Evolutionary conservation across 257 asterid species (phyloP).

Genomic region (Echium plantagineum): DNA sequence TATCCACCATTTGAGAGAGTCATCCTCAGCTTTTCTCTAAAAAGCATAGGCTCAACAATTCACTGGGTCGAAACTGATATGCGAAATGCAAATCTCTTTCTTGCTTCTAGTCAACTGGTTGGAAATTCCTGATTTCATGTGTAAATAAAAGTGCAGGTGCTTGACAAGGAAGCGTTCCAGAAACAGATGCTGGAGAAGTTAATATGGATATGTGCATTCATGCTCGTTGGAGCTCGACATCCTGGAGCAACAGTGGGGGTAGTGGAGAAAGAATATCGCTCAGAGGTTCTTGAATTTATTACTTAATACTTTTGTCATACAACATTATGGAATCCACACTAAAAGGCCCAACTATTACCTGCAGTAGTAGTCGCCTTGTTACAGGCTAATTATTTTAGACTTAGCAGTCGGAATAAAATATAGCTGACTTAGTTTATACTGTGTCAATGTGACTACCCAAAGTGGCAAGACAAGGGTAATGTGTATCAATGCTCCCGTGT

Average conservation of each 20-base stretch:
- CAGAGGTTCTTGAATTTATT: constrained; percentile 47
- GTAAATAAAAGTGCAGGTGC: constrained; percentile 43
- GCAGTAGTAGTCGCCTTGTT: too few species aligned
- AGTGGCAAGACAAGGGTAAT: too few species aligned
- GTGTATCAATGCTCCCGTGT: too few species aligned
- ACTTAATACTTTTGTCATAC: not conserved
- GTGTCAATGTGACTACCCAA: too few species aligned
- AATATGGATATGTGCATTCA: constrained; percentile 95
- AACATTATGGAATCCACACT: not conserved
- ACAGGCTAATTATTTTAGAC: not conserved
- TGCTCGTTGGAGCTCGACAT: constrained; percentile 99
- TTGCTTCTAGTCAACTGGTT: not conserved
- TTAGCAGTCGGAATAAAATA: not conserved
- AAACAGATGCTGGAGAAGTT: constrained; percentile 98
- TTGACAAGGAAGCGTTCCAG: constrained; percentile 70
- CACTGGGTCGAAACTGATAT: not conserved
- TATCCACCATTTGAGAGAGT: not conserved
- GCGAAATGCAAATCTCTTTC: not conserved
- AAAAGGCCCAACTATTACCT: too few species aligned
- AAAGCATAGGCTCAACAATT: not conserved
- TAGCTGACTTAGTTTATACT: too few species aligned
- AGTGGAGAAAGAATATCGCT: constrained; percentile 71
- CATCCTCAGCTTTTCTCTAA: not conserved
- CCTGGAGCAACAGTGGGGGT: constrained; percentile 90
- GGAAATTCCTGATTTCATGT: constrained; percentile 3